Base-by-base conservation (phyloP, 1,284 basidiomycete genomes). In the Mycena sp. region DNA sequence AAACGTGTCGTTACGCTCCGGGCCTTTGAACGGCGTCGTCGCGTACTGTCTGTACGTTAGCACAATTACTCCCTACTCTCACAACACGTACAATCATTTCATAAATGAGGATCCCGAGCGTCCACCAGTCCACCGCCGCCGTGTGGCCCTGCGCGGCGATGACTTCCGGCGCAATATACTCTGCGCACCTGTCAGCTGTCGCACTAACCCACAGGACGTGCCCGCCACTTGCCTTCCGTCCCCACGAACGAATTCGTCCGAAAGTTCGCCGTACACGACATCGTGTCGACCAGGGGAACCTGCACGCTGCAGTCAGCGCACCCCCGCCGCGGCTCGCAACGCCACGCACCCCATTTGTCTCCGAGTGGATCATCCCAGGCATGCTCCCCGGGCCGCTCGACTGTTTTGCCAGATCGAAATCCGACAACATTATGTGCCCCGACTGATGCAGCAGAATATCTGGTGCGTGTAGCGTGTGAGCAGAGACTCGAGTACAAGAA, bases 81-180 rank as follows among this genome's bases (percentile, higher is more conserved):
- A 67, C 68, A 73, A 67, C 64, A 91, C 94, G 85, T 83, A 96
- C 95, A 79, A 99, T 98, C 98, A 99, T 99, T 83, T 99, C 98
- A 81, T 97, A 98, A 72, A 99, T 95, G 72, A 99, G 86, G 72
- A 99, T 99, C 40, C 98, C 98, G 53, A 98, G 83, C 32, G 97
- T 99, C 98, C 95, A 99, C 97, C 97, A 99, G 80, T 99, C 98
- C 55, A 99, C 98, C 9, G 98, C 96, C 65, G 94, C 95, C 37
- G 97, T 98, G 80, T 99, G 98, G 16, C 98, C 98, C 76, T 94
- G 90, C 46, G 96, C 96, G 73, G 95, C 94, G 76, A 99, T 99
- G 63, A 99, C 98, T 81, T 99, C 97, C 65, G 97, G 97, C 43
- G 97, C 96, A 74, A 99, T 99, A 84, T 99, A 99, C 81, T 99